These are phyloP conservation scores for Neophaeococcomyces mojaviensis DNA, from an alignment of 2,329 filamentous ascomycete genomes.

Conservation along the genomic window DNA sequence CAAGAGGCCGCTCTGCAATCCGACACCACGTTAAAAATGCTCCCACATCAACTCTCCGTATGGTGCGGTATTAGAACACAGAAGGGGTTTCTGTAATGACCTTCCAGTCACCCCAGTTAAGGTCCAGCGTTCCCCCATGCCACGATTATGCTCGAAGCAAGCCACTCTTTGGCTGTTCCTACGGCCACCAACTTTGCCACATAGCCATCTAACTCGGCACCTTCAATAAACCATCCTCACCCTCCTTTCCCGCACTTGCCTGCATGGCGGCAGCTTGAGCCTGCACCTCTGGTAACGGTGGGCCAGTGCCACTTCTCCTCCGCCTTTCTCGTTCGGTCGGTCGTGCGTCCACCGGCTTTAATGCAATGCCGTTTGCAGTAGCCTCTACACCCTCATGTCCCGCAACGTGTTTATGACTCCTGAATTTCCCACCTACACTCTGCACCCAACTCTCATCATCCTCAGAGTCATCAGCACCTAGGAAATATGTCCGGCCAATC, in stretches of 20 bases:
- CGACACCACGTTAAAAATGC: no score
- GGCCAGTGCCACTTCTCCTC: conserved; percentile 55
- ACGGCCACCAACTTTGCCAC: no score
- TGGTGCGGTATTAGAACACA: no score
- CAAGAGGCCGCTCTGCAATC: no score
- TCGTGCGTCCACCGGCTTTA: conserved; percentile 36
- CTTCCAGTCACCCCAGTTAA: no score
- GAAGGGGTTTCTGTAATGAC: no score
- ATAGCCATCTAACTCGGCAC: conserved; percentile 15
- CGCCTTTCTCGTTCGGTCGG: conserved; percentile 51
- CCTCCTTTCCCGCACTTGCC: conserved; percentile 4
- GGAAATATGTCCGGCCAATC: conserved; percentile 71
- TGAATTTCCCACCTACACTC: conserved; percentile 56
- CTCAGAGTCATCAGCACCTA: conserved; percentile 53
- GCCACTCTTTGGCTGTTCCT: no score
- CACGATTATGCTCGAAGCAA: no score
- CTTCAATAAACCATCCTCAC: conserved; percentile 15
- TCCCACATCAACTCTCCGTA: no score
- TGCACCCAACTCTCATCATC: conserved; percentile 40
- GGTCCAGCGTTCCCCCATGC: no score
- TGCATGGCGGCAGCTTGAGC: conserved; percentile 10
- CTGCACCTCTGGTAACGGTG: conserved; percentile 25
- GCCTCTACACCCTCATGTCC: conserved; percentile 30
- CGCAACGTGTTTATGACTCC: conserved; percentile 20
- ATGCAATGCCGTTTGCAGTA: conserved; percentile 38